Base-by-base conservation (phyloP, 2,329 filamentous ascomycete genomes). In the Penicillium glabrum region DNA sequence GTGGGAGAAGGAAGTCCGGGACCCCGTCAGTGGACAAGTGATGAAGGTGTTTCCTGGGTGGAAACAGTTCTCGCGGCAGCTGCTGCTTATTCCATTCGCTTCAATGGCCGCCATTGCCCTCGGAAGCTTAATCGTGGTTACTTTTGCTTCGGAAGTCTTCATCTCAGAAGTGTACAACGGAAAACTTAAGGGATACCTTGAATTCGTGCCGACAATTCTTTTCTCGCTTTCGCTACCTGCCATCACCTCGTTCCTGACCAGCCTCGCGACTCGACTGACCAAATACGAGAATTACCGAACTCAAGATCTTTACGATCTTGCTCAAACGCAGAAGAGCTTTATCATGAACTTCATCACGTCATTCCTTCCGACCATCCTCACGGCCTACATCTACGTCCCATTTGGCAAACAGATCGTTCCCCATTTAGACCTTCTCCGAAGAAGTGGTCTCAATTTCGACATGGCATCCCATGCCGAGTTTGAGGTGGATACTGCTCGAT, bases 311-410 rank as follows among this genome's bases (percentile, higher is more conserved):
- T 89, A 96, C 67, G 86, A 96, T 58, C 86, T 89, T 21, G 89
- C 93, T 1, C 84, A 96, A 70, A 91, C 95, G 0, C 87, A 90
- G 57, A 99, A 99, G 79, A 89, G 96, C 33, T 98, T 99, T 69
- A 87, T 98, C 14, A 85, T 98, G 69, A 96, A 97, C 79, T 96
- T 97, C 76, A 93, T 98, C 75, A 96, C 92, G 6, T 96, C 93
- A 0, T 98, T 97, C 72, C 86, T 96, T 51, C 90, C 91, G 1
- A 88, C 96, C n/a, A 88, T 96, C 69, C 83, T 98, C 19, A 97
- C 93, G 0, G 91, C 93, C 0, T 98, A 97, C 66, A 86, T 97
- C 61, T 98, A 97, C 68, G 90, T 96, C 21, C 93, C 93, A 0
- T 98, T 98, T 67, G 93, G 91, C 14, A 86, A 87, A 58, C 75